These are phyloP conservation scores for Rhytidiadelphus loreus DNA, from an alignment of 225 moss, liverwort and hornwort genomes.

Conservation along the genomic window DNA sequence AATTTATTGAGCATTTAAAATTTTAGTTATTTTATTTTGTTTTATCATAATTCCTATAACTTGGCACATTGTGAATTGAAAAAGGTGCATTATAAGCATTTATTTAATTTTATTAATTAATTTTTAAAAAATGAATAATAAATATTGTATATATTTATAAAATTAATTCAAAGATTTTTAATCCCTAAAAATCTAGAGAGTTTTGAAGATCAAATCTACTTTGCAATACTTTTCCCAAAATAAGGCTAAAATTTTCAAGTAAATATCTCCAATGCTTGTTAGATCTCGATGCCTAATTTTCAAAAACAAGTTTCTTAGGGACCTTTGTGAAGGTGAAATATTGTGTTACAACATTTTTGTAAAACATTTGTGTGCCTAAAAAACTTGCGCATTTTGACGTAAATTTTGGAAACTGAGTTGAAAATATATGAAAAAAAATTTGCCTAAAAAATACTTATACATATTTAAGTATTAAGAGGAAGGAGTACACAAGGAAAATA, in stretches of 20 bases:
- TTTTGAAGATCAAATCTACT: neutral
- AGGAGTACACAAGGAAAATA: accelerated
- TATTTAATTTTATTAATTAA: neutral
- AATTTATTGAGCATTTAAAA: no score
- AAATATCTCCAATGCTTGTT: neutral
- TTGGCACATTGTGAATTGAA: neutral
- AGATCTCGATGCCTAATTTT: neutral
- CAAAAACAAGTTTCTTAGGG: accelerated
- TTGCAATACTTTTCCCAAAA: neutral
- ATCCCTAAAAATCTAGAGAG: accelerated
- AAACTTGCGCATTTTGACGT: neutral
- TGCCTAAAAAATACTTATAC: neutral
- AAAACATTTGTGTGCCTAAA: neutral
- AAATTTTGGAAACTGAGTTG: neutral
- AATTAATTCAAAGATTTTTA: no score
- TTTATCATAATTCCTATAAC: no score
- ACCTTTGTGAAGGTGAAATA: neutral
- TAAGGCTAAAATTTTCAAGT: neutral
- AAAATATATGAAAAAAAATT: neutral
- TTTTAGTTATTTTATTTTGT: no score
- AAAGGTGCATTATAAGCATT: no score
- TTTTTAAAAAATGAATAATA: no score
- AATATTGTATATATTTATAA: no score
- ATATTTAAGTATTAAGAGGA: neutral
- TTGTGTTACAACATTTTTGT: neutral